Percentiles rank a stretch among this genome's conserved stretches.
These are phyloP conservation scores for Pleurotus citrinopileatus DNA, from an alignment of 768 basidiomycete genomes.

Conservation along the genomic window DNA sequence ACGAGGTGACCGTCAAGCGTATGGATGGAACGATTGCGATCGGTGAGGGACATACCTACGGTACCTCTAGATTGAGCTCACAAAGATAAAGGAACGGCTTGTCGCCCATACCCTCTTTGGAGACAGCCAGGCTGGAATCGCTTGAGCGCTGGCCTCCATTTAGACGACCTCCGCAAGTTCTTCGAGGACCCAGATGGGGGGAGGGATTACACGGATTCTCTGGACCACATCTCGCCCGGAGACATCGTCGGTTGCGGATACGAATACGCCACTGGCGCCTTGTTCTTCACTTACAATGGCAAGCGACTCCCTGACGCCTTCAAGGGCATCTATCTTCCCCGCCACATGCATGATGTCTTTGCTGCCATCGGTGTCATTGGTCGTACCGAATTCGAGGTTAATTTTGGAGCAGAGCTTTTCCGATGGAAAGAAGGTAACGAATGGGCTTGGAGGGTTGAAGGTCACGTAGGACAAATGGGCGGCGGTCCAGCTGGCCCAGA, in stretches of 20 bases:
- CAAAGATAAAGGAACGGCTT: constrained; percentile 50
- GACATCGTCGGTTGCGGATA: constrained; percentile 66
- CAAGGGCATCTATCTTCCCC: constrained; percentile 55
- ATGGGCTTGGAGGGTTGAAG: constrained; percentile 63
- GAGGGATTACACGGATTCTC: constrained; percentile 43
- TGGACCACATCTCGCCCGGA: constrained; percentile 34
- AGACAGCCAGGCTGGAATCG: constrained; percentile 74
- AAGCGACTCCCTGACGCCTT: constrained; percentile 54
- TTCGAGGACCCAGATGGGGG: constrained; percentile 68
- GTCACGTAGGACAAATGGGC: constrained; percentile 50
- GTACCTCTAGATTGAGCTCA: neutral
- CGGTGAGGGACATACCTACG: constrained; percentile 32
- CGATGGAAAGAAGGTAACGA: constrained; percentile 64
- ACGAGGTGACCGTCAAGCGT: constrained; percentile 51
- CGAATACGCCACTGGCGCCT: constrained; percentile 43
- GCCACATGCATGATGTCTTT: constrained; percentile 51
- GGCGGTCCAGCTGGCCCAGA: constrained; percentile 28
- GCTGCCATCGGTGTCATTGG: constrained; percentile 63
- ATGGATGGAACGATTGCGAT: constrained; percentile 63
- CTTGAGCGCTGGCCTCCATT: constrained; percentile 59
- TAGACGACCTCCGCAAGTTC: constrained; percentile 74
- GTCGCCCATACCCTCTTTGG: constrained; percentile 62
- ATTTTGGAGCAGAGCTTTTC: constrained; percentile 62
- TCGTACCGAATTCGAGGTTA: constrained; percentile 52
- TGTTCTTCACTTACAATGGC: constrained; percentile 71